A percentile compares a stretch with the other conserved stretches of the same genome.
Evolutionary conservation across 352 stramenopile genomes (phyloP).

Genomic region (Elongisporangium anandrum): DNA sequence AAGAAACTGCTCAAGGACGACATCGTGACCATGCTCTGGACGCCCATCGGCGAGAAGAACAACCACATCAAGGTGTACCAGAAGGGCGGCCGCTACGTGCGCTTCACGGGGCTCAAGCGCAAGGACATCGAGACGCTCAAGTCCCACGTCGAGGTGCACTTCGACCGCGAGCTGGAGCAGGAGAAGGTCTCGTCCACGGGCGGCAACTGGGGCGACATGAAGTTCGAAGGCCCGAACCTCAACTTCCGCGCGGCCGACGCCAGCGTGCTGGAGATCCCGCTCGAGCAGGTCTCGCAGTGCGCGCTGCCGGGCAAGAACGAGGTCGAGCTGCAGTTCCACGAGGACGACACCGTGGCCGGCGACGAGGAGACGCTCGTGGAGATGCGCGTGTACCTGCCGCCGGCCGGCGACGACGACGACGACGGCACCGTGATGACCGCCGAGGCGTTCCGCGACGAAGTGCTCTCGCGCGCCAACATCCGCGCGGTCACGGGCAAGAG

Average conservation of each 20-base stretch:
- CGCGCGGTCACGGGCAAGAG: slow-evolving; percentile 93
- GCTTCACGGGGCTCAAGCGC: slow-evolving; percentile 74
- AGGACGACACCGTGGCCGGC: slow-evolving; percentile 96
- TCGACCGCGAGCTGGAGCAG: slow-evolving; percentile 88
- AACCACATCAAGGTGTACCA: slow-evolving; percentile 85
- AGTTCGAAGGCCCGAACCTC: slow-evolving; percentile 88
- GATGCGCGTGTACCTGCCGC: slow-evolving; percentile 96
- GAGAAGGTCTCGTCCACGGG: slow-evolving; percentile 86
- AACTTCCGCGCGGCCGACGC: slow-evolving; percentile 70
- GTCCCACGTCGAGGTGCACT: slow-evolving; percentile 69
- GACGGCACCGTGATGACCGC: slow-evolving; percentile 53
- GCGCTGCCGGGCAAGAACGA: slow-evolving; percentile 97
- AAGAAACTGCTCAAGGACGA: slow-evolving; percentile 86
- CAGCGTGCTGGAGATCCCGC: slow-evolving; percentile 70
- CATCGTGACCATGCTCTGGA: slow-evolving; percentile 85
- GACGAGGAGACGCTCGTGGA: slow-evolving; percentile 93
- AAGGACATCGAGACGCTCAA: slow-evolving; percentile 62
- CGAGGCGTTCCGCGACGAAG: slow-evolving; percentile 81
- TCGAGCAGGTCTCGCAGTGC: slow-evolving; percentile 79
- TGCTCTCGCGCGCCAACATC: slow-evolving; percentile 83
- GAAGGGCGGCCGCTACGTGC: slow-evolving; percentile 81
- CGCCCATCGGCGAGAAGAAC: slow-evolving; percentile 71
- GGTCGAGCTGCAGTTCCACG: slow-evolving; percentile 98
- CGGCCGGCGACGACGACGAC: slow-evolving; percentile 35
- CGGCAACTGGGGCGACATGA: slow-evolving; percentile 93